A percentile compares a stretch with the other conserved stretches of the same genome.
Evolutionary conservation across 2,329 filamentous ascomycete species (phyloP).

Genomic region (Aspergillus awamori): DNA sequence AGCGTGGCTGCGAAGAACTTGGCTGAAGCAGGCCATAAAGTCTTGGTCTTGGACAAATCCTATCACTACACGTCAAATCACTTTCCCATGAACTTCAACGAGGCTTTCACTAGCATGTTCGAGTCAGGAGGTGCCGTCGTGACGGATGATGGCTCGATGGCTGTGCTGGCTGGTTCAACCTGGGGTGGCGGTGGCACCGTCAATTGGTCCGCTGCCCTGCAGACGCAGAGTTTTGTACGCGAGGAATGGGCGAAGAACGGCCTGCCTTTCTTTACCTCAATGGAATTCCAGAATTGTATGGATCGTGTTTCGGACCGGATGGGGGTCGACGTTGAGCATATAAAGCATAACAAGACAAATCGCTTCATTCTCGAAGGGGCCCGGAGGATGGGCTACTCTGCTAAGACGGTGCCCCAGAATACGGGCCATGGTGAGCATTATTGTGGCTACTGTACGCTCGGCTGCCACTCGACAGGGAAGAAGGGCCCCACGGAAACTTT

Average conservation of each 20-base stretch:
- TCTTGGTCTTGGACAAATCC: conserved; percentile 80
- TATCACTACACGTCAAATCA: conserved; percentile 74
- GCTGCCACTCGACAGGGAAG: conserved; percentile 70
- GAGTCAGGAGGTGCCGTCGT: conserved; percentile 65
- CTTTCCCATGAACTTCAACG: conserved; percentile 71
- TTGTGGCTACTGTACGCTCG: conserved; percentile 67
- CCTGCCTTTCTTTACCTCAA: conserved; percentile 72
- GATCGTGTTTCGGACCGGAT: conserved; percentile 79
- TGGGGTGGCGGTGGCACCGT: conserved; percentile 88
- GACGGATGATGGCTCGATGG: conserved; percentile 61
- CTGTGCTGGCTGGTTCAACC: conserved; percentile 67
- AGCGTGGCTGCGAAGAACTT: conserved; percentile 80
- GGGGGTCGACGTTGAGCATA: conserved; percentile 68
- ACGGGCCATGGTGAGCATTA: conserved; percentile 72
- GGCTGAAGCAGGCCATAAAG: conserved; percentile 72
- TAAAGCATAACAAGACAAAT: conserved; percentile 75
- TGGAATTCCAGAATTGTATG: conserved; percentile 74
- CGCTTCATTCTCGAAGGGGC: conserved; percentile 73
- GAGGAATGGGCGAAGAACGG: conserved; percentile 75
- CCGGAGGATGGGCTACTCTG: conserved; percentile 71
- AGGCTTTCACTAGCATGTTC: conserved; percentile 66
- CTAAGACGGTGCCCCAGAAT: conserved; percentile 75
- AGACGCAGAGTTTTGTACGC: conserved; percentile 75
- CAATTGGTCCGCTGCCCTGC: conserved; percentile 75
- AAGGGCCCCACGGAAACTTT: conserved; percentile 76